Percentiles rank a stretch among this genome's conserved stretches.
phyloP scores from a whole-genome alignment of 2,329 filamentous ascomycete genomes.

The Ilyonectria sp. region DNA sequence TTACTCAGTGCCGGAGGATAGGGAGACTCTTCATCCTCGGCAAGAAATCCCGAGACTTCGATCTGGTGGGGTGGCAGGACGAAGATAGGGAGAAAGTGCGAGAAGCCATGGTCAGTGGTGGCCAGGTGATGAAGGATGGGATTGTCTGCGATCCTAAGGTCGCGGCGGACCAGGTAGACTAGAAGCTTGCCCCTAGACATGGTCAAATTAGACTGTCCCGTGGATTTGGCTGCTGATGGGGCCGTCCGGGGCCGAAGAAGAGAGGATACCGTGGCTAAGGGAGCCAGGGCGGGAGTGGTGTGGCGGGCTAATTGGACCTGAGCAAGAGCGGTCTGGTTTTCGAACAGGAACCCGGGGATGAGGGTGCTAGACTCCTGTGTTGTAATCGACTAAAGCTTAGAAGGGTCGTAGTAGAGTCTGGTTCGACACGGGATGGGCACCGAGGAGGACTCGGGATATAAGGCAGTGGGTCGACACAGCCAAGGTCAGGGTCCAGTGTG shows the following conservation, averaged over 20 bases:
- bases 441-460: conserved; percentile 9
- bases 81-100: conserved; percentile 81
- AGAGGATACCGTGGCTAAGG: conserved; percentile 1
- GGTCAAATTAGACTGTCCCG: conserved; percentile 9
- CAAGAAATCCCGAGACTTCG: conserved; percentile 82
- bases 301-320: conserved; percentile 13
- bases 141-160: conserved; percentile 82
- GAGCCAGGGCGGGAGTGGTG: conserved; percentile 5
- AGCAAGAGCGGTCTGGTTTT: conserved; percentile 1
- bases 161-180: conserved; percentile 80
- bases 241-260: conserved; percentile 5
- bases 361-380: neutral
- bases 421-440: conserved; percentile 6
- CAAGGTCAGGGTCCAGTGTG: conserved; percentile 2
- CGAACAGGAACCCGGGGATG: neutral
- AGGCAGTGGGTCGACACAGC: conserved; percentile 17
- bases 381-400: neutral
- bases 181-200: conserved; percentile 67
- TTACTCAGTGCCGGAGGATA: conserved; percentile 78
- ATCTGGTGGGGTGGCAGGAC: conserved; percentile 79
- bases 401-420: conserved; percentile 1
- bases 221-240: conserved; percentile 4
- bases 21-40: conserved; percentile 68
- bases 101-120: conserved; percentile 69
- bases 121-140: conserved; percentile 75